phyloP scores from a whole-genome alignment of 495 filamentous ascomycete genomes.

The Neurospora sp. region DNA sequence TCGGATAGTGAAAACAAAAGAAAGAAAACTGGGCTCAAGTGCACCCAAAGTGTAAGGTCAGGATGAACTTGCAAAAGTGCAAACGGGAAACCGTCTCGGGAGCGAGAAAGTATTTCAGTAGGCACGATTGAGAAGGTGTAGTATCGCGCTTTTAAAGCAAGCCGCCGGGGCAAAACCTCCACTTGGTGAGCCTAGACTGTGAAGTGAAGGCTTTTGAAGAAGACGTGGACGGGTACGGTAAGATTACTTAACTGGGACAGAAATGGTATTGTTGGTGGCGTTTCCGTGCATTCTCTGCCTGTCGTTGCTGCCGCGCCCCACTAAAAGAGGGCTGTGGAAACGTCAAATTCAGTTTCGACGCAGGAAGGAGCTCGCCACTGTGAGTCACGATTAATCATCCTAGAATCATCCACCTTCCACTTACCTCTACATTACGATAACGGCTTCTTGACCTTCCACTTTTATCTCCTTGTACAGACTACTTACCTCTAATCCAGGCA shows the following conservation, averaged over 20 bases:
- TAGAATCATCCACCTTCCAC: not conserved
- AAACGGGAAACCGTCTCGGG: not conserved
- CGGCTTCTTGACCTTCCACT: not conserved
- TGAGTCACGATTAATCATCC: not conserved
- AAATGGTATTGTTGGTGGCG: not conserved
- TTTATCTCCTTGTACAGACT: not conserved
- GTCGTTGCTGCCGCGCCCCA: not conserved
- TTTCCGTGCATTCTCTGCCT: not conserved
- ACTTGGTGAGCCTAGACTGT: not conserved
- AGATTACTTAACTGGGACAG: not conserved
- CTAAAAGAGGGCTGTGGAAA: not conserved
- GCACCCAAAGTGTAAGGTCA: not conserved
- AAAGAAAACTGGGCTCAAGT: not conserved
- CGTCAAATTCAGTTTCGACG: not conserved
- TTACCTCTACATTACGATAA: not conserved
- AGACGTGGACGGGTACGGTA: not conserved
- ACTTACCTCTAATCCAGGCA: not conserved
- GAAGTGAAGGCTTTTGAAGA: not conserved
- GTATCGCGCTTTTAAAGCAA: not conserved
- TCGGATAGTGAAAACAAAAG: slow-evolving; percentile 11
- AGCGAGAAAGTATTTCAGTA: not conserved
- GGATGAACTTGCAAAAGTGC: not conserved
- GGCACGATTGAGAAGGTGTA: not conserved
- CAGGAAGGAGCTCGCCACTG: not conserved
- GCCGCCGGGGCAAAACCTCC: not conserved